These are phyloP conservation scores for Microbotryum silenes-acaulis DNA, from an alignment of 1,284 basidiomycete species.

Conservation along the genomic window DNA sequence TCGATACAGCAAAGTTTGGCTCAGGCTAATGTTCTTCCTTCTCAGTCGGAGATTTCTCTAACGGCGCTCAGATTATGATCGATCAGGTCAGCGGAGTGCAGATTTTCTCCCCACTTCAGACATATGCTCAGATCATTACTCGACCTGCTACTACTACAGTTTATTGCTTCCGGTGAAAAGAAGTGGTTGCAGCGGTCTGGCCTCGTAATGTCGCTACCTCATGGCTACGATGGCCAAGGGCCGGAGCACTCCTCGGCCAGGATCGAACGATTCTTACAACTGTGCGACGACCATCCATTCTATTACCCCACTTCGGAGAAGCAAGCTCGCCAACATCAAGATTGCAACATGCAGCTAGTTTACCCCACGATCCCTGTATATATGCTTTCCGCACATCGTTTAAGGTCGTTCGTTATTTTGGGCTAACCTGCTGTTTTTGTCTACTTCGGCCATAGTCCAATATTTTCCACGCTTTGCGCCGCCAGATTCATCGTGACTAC, in stretches of 20 bases:
- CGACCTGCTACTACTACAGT: slow-evolving; percentile 50
- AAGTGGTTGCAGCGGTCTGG: slow-evolving; percentile 98
- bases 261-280: slow-evolving; percentile 92
- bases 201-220: slow-evolving; percentile 83
- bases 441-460: slow-evolving; percentile 37
- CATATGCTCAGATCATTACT: too few relatives aligned
- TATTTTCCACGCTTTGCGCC: slow-evolving; percentile 72
- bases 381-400: slow-evolving; percentile 12
- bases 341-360: slow-evolving; percentile 98
- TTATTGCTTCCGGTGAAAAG: slow-evolving; percentile 92
- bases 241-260: slow-evolving; percentile 97
- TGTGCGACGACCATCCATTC: slow-evolving; percentile 95
- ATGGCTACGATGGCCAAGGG: slow-evolving; percentile 98
- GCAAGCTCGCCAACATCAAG: slow-evolving; percentile 91
- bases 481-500: slow-evolving; percentile 93
- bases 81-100: slow-evolving; percentile 46
- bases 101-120: neutral
- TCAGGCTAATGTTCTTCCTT: neutral
- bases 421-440: slow-evolving; percentile 40
- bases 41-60: slow-evolving; percentile 83
- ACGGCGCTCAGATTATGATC: slow-evolving; percentile 95
- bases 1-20: too few relatives aligned
- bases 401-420: neutral
- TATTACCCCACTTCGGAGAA: slow-evolving; percentile 82
- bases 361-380: slow-evolving; percentile 60